Evolutionary conservation across 805 yeast genomes (phyloP), one percentile per base, ranked within the genome.

Genomic region (Schwanniomyces pseudopolymorphus): DNA sequence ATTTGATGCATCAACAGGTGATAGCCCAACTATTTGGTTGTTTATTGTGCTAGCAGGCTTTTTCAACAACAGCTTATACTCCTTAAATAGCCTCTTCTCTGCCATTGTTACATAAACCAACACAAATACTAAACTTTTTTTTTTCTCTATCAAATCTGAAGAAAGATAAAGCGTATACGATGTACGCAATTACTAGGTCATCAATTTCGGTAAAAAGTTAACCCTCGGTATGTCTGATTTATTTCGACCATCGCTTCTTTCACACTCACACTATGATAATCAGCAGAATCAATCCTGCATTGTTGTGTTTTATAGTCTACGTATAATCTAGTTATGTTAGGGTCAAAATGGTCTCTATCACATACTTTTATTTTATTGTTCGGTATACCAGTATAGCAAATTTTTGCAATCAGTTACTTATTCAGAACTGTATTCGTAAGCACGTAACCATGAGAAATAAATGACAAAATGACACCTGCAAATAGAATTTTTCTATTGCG

Each of bases 41-140:
- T 70, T 69, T 13, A 61, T 31, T 1, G 26, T 26, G 36, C 43
- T 46, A 8, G 70, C 64, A 0, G 70, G 72, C 19, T 42, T 51
- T 43, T 63, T 63, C 17, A 42, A 39, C 43, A 70, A 62, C 58
- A 60, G 74, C 27, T 61, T 64, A 48, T 56, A 60, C 55, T 72
- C 77, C 44, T 69, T 66, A 44, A 71, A 61, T 16, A 72, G 56
- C 39, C 77, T 57, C 53, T 67, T 69, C 46, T 72, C 75, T 11
- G 76, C 65, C 77, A 72, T 72, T 16, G 13, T 31, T 7, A 8
- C 4, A 14, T 6, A 31, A n/a, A 5, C 17, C 20, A 14, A 5
- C 2, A 31, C 19, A 31, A 16, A 31, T 5, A 16, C 5, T 3
- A 14, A 7, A 31, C 9, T 3, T 5, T 27, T 27, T 11, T 27